Percentiles rank a stretch among this genome's conserved stretches.
phyloP scores from a whole-genome alignment of 805 yeast species.

The Tanozyma kutaoensis region DNA sequence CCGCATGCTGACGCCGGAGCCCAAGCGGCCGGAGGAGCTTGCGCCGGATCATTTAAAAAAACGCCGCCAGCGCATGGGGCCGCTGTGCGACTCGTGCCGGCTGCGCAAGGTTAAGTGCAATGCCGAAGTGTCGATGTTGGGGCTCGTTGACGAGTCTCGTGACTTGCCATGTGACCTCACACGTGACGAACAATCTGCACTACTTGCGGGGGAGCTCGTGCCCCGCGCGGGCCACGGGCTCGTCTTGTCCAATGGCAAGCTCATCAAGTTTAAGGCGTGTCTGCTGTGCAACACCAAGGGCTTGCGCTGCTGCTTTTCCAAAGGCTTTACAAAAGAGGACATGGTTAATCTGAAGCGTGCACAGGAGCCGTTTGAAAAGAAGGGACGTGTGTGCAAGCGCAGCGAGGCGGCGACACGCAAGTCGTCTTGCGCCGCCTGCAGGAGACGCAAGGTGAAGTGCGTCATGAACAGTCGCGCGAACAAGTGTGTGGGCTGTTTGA shows the following conservation, averaged over 20 bases:
- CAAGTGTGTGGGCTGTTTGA: conserved; percentile 28
- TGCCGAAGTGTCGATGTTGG: conserved; percentile 40
- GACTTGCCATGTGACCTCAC: too few relatives aligned
- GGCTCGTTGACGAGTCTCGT: conserved; percentile 5
- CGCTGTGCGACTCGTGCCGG: conserved; percentile 63
- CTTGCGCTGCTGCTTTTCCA: conserved; percentile 40
- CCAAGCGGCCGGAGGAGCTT: background rate
- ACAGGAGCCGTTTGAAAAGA: too few relatives aligned
- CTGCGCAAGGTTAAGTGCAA: conserved; percentile 61
- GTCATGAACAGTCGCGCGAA: conserved; percentile 14
- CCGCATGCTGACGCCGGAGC: conserved; percentile 1
- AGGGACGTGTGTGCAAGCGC: background rate
- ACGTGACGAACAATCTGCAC: too few relatives aligned
- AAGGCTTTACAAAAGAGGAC: conserved; percentile 56
- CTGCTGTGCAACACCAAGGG: conserved; percentile 37
- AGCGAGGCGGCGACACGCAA: conserved; percentile 11
- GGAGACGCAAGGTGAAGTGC: conserved; percentile 31
- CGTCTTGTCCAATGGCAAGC: conserved; percentile 14
- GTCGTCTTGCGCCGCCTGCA: conserved; percentile 24
- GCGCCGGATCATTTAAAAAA: conserved; percentile 5
- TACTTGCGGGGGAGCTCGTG: conserved; percentile 7
- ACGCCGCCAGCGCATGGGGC: conserved; percentile 57
- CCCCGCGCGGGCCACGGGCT: conserved; percentile 5
- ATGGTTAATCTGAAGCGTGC: too few relatives aligned
- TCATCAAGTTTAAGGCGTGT: conserved; percentile 41